Evolutionary conservation across 495 filamentous ascomycete species (phyloP), one percentile per base, ranked within the genome.

Genomic region (Pyrenula massariospora): DNA sequence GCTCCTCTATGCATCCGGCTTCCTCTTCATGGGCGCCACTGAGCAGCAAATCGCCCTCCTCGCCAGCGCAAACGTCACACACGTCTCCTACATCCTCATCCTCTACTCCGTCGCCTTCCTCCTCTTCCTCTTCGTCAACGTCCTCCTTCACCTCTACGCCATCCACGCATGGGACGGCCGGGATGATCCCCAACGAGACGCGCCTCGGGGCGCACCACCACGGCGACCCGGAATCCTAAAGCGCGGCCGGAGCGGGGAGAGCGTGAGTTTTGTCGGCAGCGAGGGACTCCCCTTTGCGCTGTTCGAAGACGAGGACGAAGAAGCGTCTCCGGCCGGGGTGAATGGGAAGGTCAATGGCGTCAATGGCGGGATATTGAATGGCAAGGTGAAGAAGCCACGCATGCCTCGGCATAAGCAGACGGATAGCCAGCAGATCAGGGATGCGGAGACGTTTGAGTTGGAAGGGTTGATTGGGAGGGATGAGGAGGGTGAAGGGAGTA

Each of bases 11-110:
- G 90, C 93, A 48, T 90, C 93, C 2, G 93, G 93, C 24, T 94
- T 98, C 71, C 78, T 96, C 55, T 97, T 98, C 76, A 94, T 96
- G 90, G 86, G 88, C 53, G 93, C 94, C 22, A 96, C 88, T 1
- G 93, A 98, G 68, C 92, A 97, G 67, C 92, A 98, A 66, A 92
- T 97, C 86, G 63, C 76, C 36, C 71, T 96, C 1, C 71, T 97
- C 12, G 71, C 78, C 50, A 73, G 78, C 50, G 84, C 84, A 2
- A 79, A 84, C 54, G 84, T 97, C 65, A 88, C 87, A 42, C 87
- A 94, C 66, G 89, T 97, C 50, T 85, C 91, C 11, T 97, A 97
- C 67, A 76, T 96, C 50, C 77, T 98, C 53, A 87, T 96, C 54
- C 72, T 96, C 3, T 98, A 86, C 76, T 93, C 87, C 66, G 74